Evolutionary conservation across 1,284 basidiomycete genomes (phyloP).

Genomic region (Ustilago cynodontis): DNA sequence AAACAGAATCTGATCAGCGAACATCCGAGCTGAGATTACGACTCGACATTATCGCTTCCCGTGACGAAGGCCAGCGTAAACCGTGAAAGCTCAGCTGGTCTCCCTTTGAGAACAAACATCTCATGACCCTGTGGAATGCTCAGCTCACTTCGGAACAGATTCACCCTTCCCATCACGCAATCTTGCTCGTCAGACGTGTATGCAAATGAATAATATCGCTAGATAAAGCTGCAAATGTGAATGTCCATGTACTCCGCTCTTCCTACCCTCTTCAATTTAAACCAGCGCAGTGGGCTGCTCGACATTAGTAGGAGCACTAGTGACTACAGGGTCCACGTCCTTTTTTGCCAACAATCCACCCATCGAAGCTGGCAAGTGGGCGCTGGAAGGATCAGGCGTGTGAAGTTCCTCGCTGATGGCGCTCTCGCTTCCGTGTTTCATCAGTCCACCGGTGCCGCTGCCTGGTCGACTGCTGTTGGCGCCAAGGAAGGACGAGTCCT

Average conservation of each 20-base stretch:
- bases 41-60: too few relatives aligned
- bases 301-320: slow-evolving; percentile 4
- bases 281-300: background rate
- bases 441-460: slow-evolving; percentile 27
- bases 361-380: slow-evolving; percentile 23
- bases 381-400: slow-evolving; percentile 41
- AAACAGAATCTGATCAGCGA: background rate
- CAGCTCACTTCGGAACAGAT: background rate
- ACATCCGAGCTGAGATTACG: background rate
- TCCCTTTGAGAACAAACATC: background rate
- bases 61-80: too few relatives aligned
- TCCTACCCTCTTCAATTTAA: background rate
- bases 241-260: background rate
- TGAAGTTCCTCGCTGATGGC: slow-evolving; percentile 48
- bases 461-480: slow-evolving; percentile 36
- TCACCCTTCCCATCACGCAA: background rate
- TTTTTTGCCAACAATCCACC: slow-evolving; percentile 9
- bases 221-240: background rate
- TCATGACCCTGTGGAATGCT: background rate
- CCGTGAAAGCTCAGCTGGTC: background rate
- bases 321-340: slow-evolving; percentile 12
- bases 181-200: background rate
- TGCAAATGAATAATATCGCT: background rate
- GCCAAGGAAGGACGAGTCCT: slow-evolving; percentile 42
- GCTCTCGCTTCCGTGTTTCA: slow-evolving; percentile 52